Conservation (phyloP, 108 stramenopile species). For the Craspedostauros australis region DNA sequence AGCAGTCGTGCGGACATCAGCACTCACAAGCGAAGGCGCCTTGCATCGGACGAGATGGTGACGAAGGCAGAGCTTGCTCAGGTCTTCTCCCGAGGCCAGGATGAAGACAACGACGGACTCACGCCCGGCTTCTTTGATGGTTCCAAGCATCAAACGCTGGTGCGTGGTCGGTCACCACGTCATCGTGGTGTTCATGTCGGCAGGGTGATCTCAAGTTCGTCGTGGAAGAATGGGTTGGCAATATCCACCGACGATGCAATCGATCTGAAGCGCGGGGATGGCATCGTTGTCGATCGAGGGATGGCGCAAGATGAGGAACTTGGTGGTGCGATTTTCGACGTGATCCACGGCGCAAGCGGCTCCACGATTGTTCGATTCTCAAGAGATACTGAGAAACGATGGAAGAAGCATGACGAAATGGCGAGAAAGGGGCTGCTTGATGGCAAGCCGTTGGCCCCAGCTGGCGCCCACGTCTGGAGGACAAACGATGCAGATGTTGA, state of each 20-base stretch:
- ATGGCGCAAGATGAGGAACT: conserved; percentile 62
- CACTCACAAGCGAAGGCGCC: conserved; percentile 5
- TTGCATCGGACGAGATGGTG: conserved; percentile 39
- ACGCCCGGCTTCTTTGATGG: conserved; percentile 75
- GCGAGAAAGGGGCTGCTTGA: conserved; percentile 10
- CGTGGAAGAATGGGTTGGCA: conserved; percentile 29
- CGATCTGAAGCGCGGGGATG: conserved; percentile 60
- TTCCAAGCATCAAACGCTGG: conserved; percentile 54
- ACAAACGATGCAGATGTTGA: conserved; percentile 59
- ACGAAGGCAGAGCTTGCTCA: conserved; percentile 49
- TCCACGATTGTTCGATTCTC: conserved; percentile 37
- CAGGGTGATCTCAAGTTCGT: conserved; percentile 28
- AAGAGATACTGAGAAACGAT: conserved; percentile 36
- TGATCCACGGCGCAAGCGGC: too few species aligned
- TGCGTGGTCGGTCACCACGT: conserved; percentile 60
- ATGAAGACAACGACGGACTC: conserved; percentile 55
- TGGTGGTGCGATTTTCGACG: conserved; percentile 39
- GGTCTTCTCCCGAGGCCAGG: conserved; percentile 70
- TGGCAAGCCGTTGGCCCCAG: conserved; percentile 34
- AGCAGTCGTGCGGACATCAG: not conserved
- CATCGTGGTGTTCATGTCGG: conserved; percentile 69
- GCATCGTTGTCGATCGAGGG: conserved; percentile 72
- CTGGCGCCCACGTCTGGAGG: conserved; percentile 65
- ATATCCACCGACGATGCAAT: conserved; percentile 24
- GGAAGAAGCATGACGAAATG: conserved; percentile 40